Conservation (phyloP, 371 early-diverging fungal species). For the Mortierella sp. region DNA sequence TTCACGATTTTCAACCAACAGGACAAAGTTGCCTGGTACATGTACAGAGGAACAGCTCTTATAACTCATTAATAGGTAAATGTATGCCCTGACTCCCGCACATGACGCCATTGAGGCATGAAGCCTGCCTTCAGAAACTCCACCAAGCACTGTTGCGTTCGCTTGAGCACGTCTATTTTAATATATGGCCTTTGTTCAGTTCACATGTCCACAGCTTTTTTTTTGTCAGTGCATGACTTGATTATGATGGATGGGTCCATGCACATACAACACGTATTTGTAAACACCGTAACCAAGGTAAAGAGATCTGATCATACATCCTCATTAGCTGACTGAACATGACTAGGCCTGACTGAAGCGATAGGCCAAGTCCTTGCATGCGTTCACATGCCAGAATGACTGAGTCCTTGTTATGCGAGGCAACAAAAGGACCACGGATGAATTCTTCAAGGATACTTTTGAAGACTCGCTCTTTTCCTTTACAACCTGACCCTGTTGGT, state of each 20-base stretch:
- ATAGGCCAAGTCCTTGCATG: conserved; percentile 73
- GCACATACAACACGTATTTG: conserved; percentile 95
- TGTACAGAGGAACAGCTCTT: too few species aligned
- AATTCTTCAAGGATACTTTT: conserved; percentile 44
- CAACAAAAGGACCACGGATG: conserved; percentile 85
- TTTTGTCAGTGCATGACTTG: neutral
- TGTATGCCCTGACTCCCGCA: conserved; percentile 10
- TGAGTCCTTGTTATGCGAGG: conserved; percentile 91
- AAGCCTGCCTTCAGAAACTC: conserved; percentile 51
- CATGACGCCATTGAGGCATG: conserved; percentile 19
- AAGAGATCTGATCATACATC: conserved; percentile 86
- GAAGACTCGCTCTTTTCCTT: conserved; percentile 14
- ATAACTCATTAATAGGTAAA: too few species aligned
- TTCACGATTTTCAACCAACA: too few species aligned
- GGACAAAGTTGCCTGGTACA: too few species aligned
- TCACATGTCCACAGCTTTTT: neutral
- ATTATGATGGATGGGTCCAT: conserved; percentile 83
- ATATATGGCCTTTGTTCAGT: neutral
- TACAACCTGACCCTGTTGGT: neutral
- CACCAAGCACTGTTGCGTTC: conserved; percentile 83
- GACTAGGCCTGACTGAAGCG: conserved; percentile 73
- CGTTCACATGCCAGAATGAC: conserved; percentile 74
- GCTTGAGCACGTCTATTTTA: conserved; percentile 89
- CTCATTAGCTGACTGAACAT: conserved; percentile 92
- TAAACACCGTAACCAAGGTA: conserved; percentile 80